Base-by-base conservation (phyloP, 352 stramenopile species). In the Phytophthora tentaculata region DNA sequence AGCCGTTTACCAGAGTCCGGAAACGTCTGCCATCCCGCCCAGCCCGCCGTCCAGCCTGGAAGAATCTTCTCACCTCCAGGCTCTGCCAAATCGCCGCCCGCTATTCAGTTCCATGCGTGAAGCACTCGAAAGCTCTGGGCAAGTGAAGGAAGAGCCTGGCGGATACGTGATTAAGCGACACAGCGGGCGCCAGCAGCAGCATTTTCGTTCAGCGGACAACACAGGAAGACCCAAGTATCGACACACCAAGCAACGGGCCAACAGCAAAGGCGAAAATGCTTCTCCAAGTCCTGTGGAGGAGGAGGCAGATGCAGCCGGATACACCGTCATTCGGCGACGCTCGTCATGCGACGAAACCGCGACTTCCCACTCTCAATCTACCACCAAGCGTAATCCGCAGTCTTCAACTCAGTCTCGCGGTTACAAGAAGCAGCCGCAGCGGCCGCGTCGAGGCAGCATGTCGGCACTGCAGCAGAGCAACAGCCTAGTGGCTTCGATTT, bases 241-340 rank as follows among this genome's bases (percentile, higher is more conserved):
- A 48, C 55, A 70, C 9, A 8, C 20, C 16, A 73, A 76, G 32
- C 55, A 53, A 10, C 57, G 55, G 13, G 14, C 56, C 5, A 51
- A 20, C 19, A 70, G 63, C n/a, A 54, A 55, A 62, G 24, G 44
- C 16, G 54, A 61, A 43, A 58, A 44, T 58, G 19, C 39, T 39
- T 20, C 60, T 53, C 13, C 28, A 50, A 24, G 24, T n/a, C 26
- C 49, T 0, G 47, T 43, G 9, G 45, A 69, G 8, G 51, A 73
- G 28, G 50, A 77, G 29, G 47, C 76, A 16, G 80, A 88, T 24
- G 76, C 78, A 14, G 80, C 80, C 1, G 80, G 80, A 20, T 88
- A 88, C 64, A 86, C 80, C 3, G 73, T 88, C 29, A 79, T 86
- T n/a, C 77, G 77, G 3, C 76, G 73, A 14, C 76, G 78, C 20